Evolutionary conservation across 1,139 yeast species (phyloP), one percentile per base, ranked within the genome.

Genomic region (Zygoascus hellenicus): DNA sequence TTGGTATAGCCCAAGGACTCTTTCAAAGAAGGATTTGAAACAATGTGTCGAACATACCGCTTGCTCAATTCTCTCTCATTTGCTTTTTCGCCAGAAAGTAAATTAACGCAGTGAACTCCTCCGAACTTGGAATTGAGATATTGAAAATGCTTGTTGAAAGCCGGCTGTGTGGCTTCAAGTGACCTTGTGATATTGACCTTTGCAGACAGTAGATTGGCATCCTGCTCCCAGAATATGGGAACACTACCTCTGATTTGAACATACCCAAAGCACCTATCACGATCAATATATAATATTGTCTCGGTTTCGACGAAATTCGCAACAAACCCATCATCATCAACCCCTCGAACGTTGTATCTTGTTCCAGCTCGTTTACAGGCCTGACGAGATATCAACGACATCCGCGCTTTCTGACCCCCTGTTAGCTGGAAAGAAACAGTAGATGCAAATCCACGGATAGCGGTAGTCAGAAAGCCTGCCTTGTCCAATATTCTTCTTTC

Each of bases 211-310:
- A 82, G 67, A 10, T 87, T 83, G 1, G 95, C 81, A 59, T 90
- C 97, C 64, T 94, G 99, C 63, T 94, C 98, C 98, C 98, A 94
- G 62, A 94, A 94, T 1, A 94, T 75, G 0, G 99, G 98, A 2
- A 92, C 92, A 13, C 96, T 85, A 2, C 99, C 99, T 63, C 99
- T 74, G 13, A 92, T 78, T 64, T 90, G 96, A 1, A 85, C 79
- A 63, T 82, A 90, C 2, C 97, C 80, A 62, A 80, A 88, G 47
- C 76, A 72, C 32, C 82, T 73, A 45, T 77, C 77, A 10, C 71
- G 68, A 1, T 78, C 76, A 47, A 74, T 70, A 62, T 76, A 79
- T 56, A 81, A 65, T 32, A 92, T 82, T 42, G 88, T 76, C 64
- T 94, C 99, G 0, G 97, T 87, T 61, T 92, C 98, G 31, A 92